Conservation (phyloP, 495 filamentous ascomycete genomes). For the Apodospora peruviana region DNA sequence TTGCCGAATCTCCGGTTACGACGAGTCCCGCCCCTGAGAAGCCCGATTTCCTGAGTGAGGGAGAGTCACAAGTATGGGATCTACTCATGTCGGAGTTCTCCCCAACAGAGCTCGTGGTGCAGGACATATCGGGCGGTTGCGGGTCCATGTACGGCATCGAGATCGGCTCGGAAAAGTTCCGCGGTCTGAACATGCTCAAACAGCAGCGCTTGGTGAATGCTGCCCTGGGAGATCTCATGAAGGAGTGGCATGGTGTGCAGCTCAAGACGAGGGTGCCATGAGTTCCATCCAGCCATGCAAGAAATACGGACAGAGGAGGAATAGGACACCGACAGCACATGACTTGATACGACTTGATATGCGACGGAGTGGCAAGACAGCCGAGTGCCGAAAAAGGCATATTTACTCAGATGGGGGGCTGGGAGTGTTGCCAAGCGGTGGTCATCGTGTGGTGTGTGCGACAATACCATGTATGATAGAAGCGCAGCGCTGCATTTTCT, state of each 20-base stretch:
- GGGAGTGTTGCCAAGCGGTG: no score
- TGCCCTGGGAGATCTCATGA: conserved; percentile 61
- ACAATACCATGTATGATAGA: no score
- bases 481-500: no score
- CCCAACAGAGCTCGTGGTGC: conserved; percentile 52
- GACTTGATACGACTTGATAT: no score
- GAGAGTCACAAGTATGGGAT: conserved; percentile 44
- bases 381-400: no score
- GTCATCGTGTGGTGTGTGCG: no score
- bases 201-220: conserved; percentile 69
- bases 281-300: no score
- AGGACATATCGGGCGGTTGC: conserved; percentile 73
- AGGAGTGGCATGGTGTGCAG: conserved; percentile 72
- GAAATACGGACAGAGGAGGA: no score
- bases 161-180: conserved; percentile 58
- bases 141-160: conserved; percentile 76
- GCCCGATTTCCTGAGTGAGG: conserved; percentile 34
- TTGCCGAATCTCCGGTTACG: no score
- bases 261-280: conserved; percentile 53
- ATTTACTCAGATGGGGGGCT: no score
- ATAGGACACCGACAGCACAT: no score
- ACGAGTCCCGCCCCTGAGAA: conserved; percentile 24
- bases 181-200: conserved; percentile 59
- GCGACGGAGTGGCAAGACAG: no score
- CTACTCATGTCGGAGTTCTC: conserved; percentile 33